A percentile compares a stretch with the other conserved stretches of the same genome.
These are phyloP conservation scores for Smittium culicis DNA, from an alignment of 371 early-diverging fungal genomes.

Conservation along the genomic window DNA sequence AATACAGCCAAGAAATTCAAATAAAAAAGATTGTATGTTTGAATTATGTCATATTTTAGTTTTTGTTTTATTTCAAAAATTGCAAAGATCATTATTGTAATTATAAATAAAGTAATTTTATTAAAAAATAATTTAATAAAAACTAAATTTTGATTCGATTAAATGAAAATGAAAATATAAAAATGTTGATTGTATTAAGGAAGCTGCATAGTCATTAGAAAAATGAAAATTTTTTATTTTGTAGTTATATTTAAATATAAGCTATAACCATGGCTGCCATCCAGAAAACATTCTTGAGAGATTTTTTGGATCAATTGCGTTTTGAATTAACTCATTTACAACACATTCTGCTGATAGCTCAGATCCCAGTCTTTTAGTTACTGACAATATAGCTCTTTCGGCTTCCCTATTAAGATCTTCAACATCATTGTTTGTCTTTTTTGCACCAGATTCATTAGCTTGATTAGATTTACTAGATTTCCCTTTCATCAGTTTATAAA, in stretches of 20 bases:
- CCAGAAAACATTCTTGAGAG: constrained; percentile 45
- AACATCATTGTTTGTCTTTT: neutral
- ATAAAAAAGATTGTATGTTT: too few relatives aligned
- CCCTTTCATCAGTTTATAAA: neutral
- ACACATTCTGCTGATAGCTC: constrained; percentile 41
- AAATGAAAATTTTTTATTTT: too few relatives aligned
- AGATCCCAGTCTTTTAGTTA: constrained; percentile 35
- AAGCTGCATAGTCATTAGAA: too few relatives aligned
- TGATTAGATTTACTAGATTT: neutral
- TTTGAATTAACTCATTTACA: constrained; percentile 42
- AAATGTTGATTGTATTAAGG: too few relatives aligned
- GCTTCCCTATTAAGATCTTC: constrained; percentile 40
- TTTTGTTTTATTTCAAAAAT: too few relatives aligned
- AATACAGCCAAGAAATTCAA: too few relatives aligned
- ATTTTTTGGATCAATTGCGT: constrained; percentile 35
- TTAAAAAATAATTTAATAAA: too few relatives aligned
- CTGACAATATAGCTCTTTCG: constrained; percentile 42
- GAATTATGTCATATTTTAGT: too few relatives aligned
- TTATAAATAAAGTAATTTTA: too few relatives aligned
- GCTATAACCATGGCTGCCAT: constrained; percentile 33
- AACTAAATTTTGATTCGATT: too few relatives aligned
- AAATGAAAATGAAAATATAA: too few relatives aligned
- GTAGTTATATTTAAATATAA: neutral
- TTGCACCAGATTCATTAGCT: neutral
- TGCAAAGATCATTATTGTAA: too few relatives aligned